Percentiles rank a stretch among this genome's conserved stretches.
Conservation (phyloP, 352 stramenopile species). For the Phytophthora pinifolia region DNA sequence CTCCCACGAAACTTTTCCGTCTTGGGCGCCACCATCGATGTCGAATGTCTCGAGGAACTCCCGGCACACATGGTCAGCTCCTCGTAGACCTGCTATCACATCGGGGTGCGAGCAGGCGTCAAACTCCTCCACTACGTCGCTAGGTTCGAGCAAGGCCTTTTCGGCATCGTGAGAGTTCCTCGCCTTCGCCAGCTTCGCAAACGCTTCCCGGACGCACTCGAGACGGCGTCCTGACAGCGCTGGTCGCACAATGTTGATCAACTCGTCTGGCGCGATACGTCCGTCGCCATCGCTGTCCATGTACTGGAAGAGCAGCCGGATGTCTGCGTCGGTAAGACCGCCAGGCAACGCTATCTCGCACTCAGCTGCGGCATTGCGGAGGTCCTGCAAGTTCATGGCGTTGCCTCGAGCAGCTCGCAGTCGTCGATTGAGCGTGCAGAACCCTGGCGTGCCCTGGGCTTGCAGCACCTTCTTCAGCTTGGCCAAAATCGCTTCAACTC, state of each 20-base stretch:
- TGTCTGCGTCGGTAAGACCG: slow-evolving; percentile 49
- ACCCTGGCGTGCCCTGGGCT: slow-evolving; percentile 60
- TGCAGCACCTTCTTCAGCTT: slow-evolving; percentile 52
- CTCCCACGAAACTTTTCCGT: slow-evolving; percentile 68
- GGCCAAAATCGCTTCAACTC: slow-evolving; percentile 60
- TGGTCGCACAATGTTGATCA: slow-evolving; percentile 79
- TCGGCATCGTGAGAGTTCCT: slow-evolving; percentile 18
- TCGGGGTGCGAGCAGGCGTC: slow-evolving; percentile 85
- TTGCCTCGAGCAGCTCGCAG: slow-evolving; percentile 39
- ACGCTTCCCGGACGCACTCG: slow-evolving; percentile 77
- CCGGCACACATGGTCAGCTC: slow-evolving; percentile 60
- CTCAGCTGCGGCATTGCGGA: slow-evolving; percentile 63
- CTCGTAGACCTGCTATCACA: slow-evolving; percentile 71
- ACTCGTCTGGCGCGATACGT: slow-evolving; percentile 82
- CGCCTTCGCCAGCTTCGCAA: slow-evolving; percentile 81
- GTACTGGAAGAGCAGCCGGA: slow-evolving; percentile 75
- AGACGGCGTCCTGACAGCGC: slow-evolving; percentile 70
- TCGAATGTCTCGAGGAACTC: slow-evolving; percentile 90
- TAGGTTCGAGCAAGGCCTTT: slow-evolving; percentile 72
- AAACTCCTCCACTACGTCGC: slow-evolving; percentile 81
- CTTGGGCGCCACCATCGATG: slow-evolving; percentile 55
- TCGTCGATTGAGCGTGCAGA: slow-evolving; percentile 70
- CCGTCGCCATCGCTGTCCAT: slow-evolving; percentile 85
- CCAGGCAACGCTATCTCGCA: slow-evolving; percentile 44
- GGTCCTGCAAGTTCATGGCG: slow-evolving; percentile 73